Conservation (phyloP, 2,329 filamentous ascomycete genomes). For the Fusarium sp. region DNA sequence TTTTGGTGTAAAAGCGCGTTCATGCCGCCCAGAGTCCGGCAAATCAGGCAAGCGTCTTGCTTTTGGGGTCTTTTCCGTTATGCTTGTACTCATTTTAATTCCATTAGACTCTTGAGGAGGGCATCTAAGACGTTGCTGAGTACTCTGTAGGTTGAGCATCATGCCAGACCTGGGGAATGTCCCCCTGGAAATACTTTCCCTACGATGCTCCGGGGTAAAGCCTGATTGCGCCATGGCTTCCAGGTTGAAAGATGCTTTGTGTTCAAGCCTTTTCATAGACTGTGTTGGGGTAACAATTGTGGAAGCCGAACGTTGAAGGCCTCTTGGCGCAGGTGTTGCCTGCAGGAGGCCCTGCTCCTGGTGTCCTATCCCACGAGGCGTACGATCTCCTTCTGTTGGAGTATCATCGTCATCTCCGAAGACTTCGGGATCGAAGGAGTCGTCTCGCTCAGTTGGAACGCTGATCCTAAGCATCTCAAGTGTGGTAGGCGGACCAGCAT, state of each 20-base stretch:
- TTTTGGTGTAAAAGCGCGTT: conserved; percentile 2
- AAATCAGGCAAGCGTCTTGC: conserved; percentile 1
- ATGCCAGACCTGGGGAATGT: conserved; percentile 16
- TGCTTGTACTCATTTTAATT: background rate
- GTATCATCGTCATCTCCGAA: background rate
- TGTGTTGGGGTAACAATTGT: conserved; percentile 36
- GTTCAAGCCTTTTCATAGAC: conserved; percentile 9
- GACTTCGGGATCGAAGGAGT: background rate
- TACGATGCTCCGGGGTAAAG: conserved; percentile 33
- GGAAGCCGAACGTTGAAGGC: conserved; percentile 26
- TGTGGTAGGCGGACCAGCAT: background rate
- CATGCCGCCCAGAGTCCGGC: background rate
- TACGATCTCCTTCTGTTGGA: conserved; percentile 3
- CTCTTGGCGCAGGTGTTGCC: background rate
- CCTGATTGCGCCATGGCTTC: conserved; percentile 28
- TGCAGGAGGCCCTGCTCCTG: background rate
- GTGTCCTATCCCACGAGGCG: background rate
- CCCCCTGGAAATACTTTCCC: background rate
- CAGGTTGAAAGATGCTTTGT: conserved; percentile 21
- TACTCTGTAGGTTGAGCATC: conserved; percentile 27
- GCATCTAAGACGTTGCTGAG: conserved; percentile 17
- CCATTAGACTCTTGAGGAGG: background rate
- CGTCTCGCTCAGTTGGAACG: background rate
- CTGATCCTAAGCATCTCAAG: conserved; percentile 10
- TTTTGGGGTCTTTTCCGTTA: background rate